Evolutionary conservation across 1,284 basidiomycete genomes (phyloP).

Genomic region (Cryptococcus sp.): DNA sequence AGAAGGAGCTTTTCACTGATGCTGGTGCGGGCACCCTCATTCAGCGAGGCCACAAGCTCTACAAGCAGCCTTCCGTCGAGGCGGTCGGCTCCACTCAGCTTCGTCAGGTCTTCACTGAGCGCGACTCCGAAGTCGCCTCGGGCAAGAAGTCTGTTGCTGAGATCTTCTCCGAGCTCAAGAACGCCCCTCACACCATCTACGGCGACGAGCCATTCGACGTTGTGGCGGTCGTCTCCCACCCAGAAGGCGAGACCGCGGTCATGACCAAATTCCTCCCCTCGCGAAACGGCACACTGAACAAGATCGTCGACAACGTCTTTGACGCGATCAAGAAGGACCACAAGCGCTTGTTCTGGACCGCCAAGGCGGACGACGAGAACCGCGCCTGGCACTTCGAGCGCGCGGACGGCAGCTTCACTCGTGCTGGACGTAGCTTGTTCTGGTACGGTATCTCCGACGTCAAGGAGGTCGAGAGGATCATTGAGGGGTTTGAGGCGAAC

Average conservation of each 20-base stretch:
- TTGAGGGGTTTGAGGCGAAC: conserved; percentile 80
- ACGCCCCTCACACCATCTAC: conserved; percentile 88
- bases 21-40: conserved; percentile 97
- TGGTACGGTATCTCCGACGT: conserved; percentile 97
- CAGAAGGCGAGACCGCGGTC: conserved; percentile 83
- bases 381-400: conserved; percentile 98
- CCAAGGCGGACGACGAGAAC: conserved; percentile 90
- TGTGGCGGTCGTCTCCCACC: conserved; percentile 90
- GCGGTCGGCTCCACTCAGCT: conserved; percentile 88
- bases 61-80: conserved; percentile 81
- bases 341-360: conserved; percentile 93
- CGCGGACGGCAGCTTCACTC: conserved; percentile 95
- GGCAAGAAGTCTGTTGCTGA: conserved; percentile 87
- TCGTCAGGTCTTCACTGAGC: conserved; percentile 87
- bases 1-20: conserved; percentile 99
- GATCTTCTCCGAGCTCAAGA: conserved; percentile 78
- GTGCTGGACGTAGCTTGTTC: conserved; percentile 87
- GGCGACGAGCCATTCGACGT: conserved; percentile 97
- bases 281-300: conserved; percentile 86
- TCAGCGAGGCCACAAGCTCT: conserved; percentile 95
- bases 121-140: conserved; percentile 85
- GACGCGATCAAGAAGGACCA: conserved; percentile 93
- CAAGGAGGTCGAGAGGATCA: conserved; percentile 83
- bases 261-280: conserved; percentile 90
- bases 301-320: conserved; percentile 96